Evolutionary conservation across 225 moss, liverwort and hornwort species (phyloP), one percentile per base, ranked within the genome.

Genomic region (Polytrichum commune): DNA sequence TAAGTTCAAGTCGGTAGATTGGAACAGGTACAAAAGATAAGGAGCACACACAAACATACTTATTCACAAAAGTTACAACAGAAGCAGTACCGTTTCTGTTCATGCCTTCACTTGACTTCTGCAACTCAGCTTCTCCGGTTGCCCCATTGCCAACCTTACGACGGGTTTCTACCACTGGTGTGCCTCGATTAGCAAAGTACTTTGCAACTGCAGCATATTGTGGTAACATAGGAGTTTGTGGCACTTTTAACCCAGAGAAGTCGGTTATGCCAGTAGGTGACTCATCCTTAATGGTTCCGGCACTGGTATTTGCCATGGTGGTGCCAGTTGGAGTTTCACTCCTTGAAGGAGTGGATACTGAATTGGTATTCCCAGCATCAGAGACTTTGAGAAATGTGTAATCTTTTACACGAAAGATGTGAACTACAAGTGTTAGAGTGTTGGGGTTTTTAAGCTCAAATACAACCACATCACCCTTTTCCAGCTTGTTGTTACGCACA

Each of bases 361-460:
- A 55, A 46, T 46, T 46, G 46, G 46, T 46, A 46, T 16, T 46
- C 25, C 84, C 75, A 75, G 29, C 72, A 32, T 80, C 77, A 32
- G 75, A 72, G 55, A 72, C 71, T 72, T 72, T 75, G 38, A 84
- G 63, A 72, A 77, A 80, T 18, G 80, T 75, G 67, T 80, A 84
- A 73, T 84, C 84, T 73, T 84, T 84, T 65, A 84, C 80, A 23
- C 84, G 84, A 58, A 85, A 85, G 70, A 85, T 75, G 71, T 85
- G 84, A 73, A 85, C 84, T 65, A 75, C 57, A 66, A 85, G 70
- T 70, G 78, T 78, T 29, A 85, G 81, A 67, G 62, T 69, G 60
- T 56, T 81, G 18, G 70, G 73, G 64, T 81, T 73, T 32, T 85
- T 78, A 19, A 85, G 84, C 73, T 85, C 84, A 81, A 85, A 85